Evolutionary conservation across 257 asterid species (phyloP), one percentile per base, ranked within the genome.

Genomic region (Solanum okadae): DNA sequence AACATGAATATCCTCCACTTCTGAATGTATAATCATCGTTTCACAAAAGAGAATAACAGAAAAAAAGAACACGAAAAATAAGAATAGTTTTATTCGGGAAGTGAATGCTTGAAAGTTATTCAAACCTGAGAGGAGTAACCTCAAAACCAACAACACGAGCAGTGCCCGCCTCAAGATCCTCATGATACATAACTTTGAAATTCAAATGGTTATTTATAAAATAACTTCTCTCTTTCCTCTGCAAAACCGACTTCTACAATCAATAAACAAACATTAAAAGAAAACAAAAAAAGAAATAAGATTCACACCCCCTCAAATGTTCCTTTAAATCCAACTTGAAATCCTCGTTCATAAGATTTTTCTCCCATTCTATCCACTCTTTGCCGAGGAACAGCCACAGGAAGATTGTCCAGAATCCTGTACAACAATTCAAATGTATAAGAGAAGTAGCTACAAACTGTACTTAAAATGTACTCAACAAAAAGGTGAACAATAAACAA

Each of bases 361-460:
- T 87, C 83, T 61, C 65, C 63, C 42, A 86, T 86, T 46, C 59
- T 91, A 87, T 90, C 93, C 90, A 10, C 89, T 38, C 86, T 90
- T 88, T 78, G 89, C 93, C 94, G 88, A 86, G 89, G 87, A 91
- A 93, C 92, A 22, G 92, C 92, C 67, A 92, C 92, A 29, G 95
- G 94, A 90, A 93, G 94, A 89, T 93, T 93, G 90, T 92, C 95
- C 88, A 93, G 88, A 84, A 93, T 90, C 94, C 93, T 93, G 77
- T 15, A 88, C 44, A 71, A 61, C 37, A 84, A 56, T 40, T 49
- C 15, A 73, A 73, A 73, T 34, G 81, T 34, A 34, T 35, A 34
- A 34, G 29, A 34, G 81, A 73, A 18, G 81, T 34, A 20, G 38
- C 25, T 44, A 71, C 20, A 71, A 31, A 71, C 40, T 31, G 40